These are phyloP conservation scores for Rubia tinctorum DNA, from an alignment of 305 asterid genomes.

Conservation along the genomic window DNA sequence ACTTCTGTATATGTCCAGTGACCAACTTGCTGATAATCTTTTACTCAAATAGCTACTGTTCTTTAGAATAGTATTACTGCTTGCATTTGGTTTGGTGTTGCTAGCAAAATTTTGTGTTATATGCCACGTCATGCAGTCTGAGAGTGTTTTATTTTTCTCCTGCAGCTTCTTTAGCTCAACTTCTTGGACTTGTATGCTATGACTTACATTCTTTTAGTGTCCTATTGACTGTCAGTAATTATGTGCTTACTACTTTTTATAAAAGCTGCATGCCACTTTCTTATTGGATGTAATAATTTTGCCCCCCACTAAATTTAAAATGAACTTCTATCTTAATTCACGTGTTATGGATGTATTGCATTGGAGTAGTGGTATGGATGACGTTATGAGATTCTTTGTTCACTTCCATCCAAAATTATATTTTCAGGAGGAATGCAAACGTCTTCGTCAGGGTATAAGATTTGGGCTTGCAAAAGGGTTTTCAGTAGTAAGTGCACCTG, in stretches of 20 bases:
- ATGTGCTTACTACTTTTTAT: not conserved
- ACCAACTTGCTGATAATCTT: not conserved
- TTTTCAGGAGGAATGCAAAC: constrained; percentile 45
- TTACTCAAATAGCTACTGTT: not conserved
- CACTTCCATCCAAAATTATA: not conserved
- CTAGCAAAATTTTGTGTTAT: not conserved
- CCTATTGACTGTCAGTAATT: not conserved
- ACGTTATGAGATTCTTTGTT: not conserved
- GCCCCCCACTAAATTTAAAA: not conserved
- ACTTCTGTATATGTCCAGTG: not conserved
- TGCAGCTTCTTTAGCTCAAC: not conserved
- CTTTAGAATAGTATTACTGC: not conserved
- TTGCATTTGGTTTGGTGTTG: not conserved
- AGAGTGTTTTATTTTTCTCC: not conserved
- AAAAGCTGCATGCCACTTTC: no score
- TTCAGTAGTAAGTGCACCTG: constrained; percentile 66
- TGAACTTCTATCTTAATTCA: not conserved
- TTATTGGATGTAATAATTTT: not conserved
- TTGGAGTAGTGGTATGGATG: not conserved
- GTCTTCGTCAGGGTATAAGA: constrained; percentile 78
- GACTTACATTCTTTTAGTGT: not conserved
- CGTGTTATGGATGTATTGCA: not conserved
- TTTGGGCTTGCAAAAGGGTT: constrained; percentile 71
- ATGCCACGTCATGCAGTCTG: not conserved
- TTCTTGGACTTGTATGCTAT: not conserved